Base-by-base conservation (phyloP, 306 rosid species). In the Psophocarpus tetragonolobus region DNA sequence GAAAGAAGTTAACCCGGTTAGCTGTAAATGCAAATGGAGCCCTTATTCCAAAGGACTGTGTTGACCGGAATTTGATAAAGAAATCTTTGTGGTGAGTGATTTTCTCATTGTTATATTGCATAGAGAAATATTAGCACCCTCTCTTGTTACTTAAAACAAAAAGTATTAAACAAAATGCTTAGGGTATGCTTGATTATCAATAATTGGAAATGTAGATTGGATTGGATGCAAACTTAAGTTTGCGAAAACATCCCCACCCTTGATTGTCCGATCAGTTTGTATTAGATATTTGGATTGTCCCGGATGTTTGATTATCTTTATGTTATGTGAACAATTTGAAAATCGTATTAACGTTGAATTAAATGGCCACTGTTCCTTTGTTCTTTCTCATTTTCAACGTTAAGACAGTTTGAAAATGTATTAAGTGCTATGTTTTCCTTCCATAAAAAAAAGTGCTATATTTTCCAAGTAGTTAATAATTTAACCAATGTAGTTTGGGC, bases 1-100 rank as follows among this genome's bases (percentile, higher is more conserved):
- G 98, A 81, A 89, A 94, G 87, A 94, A 92, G 88, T 84, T 89
- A 84, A 84, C 91, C 2, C 89, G 91, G 65, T 80, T 94, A 71
- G 90, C 96, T 35, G 95, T 94, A 61, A 88, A 85, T 90, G 97
- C 98, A 53, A 90, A 89, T 77, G 97, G 97, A 54, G 86, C 97
- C 42, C 76, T 88, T 68, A 57, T 85, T 57, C 85, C 95, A 15
- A 94, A 92, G 88, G 95, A 92, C 56, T 60, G 84, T 8, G 35
- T 84, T 75, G 97, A 89, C 84, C 85, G 89, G 63, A 86, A 89
- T 84, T 77, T 90, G 81, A 87, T 94, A 36, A 88, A 89, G 78
- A 94, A 89, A 73, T 89, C 85, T 80, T 29, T 83, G 74, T 92
- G 98, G 98, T 94, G 84, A 87, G 97, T 81, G 14, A 58, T 71